Base-by-base conservation (phyloP, 1,139 yeast genomes). In the Hyphopichia burtonii region DNA sequence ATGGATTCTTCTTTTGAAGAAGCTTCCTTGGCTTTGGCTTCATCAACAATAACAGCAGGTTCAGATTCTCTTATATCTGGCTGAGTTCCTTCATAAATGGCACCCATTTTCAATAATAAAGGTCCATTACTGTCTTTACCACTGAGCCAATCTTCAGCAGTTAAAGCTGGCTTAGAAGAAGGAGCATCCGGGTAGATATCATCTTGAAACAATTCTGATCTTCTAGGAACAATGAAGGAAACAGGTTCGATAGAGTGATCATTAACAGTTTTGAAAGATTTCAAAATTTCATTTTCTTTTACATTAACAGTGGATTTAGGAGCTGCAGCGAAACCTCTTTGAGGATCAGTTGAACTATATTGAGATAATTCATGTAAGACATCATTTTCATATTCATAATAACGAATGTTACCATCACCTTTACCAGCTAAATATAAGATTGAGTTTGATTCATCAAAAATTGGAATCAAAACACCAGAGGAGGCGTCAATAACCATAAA, bases 371-470 rank as follows among this genome's bases (percentile, higher is more conserved):
- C 90, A 64, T 74, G 82, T 47, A 93, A 73, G 52, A 81, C 84
- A 57, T 93, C 98, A 53, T 86, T 82, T 50, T 82, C 87, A 59
- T 78, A 88, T 66, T 93, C 98, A 58, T 73, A 90, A 66, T 91
- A 91, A 57, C 97, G 87, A 58, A 93, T 89, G 63, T 93, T 93
- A 56, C 99, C 98, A 63, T 93, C 99, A 61, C 99, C 99, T 65
- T 93, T 93, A 53, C 99, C 99, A 31, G 96, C 98, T 49, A 93
- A 72, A 60, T 86, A 93, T 48, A 94, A 73, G 44, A 91, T 81
- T 45, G 83, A 80, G 41, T 88, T 89, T 34, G 86, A 80, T 34
- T 80, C 86, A 58, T 93, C 99, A 58, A 72, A 94, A 56, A 85
- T 78, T 20, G 99, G 99, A 76, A 94, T 84, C 61, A 90, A 73